A percentile compares a stretch with the other conserved stretches of the same genome.
Conservation (phyloP, 805 yeast genomes). For the Teunomyces atbi region DNA sequence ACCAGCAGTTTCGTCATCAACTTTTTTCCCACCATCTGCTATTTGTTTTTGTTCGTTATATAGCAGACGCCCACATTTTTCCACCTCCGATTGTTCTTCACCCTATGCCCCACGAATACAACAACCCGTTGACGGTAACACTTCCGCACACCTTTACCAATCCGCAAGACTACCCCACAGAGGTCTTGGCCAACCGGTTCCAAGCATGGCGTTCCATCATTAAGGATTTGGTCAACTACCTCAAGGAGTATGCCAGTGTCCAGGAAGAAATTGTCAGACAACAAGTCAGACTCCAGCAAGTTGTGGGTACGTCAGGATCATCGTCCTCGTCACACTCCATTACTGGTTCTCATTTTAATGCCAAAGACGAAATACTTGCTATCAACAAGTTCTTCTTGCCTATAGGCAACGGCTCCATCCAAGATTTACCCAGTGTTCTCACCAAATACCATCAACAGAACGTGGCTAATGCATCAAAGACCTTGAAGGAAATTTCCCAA, state of each 20-base stretch:
- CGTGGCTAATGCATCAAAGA: slow-evolving; percentile 34
- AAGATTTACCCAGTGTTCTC: slow-evolving; percentile 74
- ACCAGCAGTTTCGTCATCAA: not conserved
- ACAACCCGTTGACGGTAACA: slow-evolving; percentile 39
- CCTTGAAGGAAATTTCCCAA: slow-evolving; percentile 49
- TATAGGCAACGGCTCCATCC: slow-evolving; percentile 75
- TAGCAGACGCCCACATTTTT: not conserved
- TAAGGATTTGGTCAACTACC: slow-evolving; percentile 68
- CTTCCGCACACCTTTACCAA: slow-evolving; percentile 36
- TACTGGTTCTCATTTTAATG: slow-evolving; percentile 12
- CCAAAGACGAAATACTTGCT: slow-evolving; percentile 31
- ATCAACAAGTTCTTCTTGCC: slow-evolving; percentile 63
- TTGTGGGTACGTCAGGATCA: slow-evolving; percentile 34
- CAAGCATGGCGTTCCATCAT: slow-evolving; percentile 83
- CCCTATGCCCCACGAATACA: slow-evolving; percentile 10
- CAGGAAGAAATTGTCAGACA: slow-evolving; percentile 88
- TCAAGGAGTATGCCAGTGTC: slow-evolving; percentile 76
- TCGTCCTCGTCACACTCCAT: slow-evolving; percentile 3
- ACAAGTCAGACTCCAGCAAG: slow-evolving; percentile 75
- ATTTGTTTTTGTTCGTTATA: not conserved
- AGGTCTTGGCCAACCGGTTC: slow-evolving; percentile 77
- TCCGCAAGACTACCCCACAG: slow-evolving; percentile 66
- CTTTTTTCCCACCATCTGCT: not conserved
- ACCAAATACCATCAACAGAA: slow-evolving; percentile 47
- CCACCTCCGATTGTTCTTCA: not conserved